Evolutionary conservation across 805 yeast genomes (phyloP).

Genomic region (Blastobotrys terrestris): DNA sequence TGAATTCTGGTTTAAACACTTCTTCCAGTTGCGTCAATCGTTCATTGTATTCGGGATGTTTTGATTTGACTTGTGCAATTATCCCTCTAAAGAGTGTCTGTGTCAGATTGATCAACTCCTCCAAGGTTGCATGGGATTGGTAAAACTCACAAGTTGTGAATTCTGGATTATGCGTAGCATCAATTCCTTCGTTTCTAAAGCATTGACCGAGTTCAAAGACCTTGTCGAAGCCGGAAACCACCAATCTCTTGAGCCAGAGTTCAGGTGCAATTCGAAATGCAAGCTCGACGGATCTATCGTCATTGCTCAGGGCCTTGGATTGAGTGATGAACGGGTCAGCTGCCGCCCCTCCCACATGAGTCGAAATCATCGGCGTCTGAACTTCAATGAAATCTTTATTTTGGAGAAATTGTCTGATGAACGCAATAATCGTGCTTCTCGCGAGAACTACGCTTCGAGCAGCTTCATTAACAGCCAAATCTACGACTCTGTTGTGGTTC

Average conservation of each 20-base stretch:
- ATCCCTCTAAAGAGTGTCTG: constrained; percentile 48
- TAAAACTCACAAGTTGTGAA: constrained; percentile 89
- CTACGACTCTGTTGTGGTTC: constrained; percentile 63
- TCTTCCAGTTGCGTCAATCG: constrained; percentile 9
- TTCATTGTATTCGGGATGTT: constrained; percentile 11
- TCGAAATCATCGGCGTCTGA: constrained; percentile 76
- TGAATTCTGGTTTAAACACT: constrained; percentile 28
- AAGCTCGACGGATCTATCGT: constrained; percentile 30
- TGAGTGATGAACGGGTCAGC: constrained; percentile 79
- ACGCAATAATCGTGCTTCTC: constrained; percentile 49
- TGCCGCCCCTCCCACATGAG: constrained; percentile 76
- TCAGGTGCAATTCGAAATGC: constrained; percentile 90
- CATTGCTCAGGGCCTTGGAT: constrained; percentile 23
- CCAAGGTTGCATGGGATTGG: constrained; percentile 60
- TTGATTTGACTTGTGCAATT: constrained; percentile 27
- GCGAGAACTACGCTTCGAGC: constrained; percentile 43
- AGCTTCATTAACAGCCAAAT: constrained; percentile 55
- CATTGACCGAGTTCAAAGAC: constrained; percentile 74
- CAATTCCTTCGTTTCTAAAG: constrained; percentile 91
- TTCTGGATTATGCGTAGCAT: constrained; percentile 90
- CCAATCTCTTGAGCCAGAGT: constrained; percentile 79
- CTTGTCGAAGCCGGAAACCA: constrained; percentile 78
- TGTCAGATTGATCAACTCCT: constrained; percentile 59
- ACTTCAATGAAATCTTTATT: constrained; percentile 65
- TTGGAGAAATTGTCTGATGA: constrained; percentile 54